Conservation (phyloP, 495 filamentous ascomycete genomes). For the Podospora comata region DNA sequence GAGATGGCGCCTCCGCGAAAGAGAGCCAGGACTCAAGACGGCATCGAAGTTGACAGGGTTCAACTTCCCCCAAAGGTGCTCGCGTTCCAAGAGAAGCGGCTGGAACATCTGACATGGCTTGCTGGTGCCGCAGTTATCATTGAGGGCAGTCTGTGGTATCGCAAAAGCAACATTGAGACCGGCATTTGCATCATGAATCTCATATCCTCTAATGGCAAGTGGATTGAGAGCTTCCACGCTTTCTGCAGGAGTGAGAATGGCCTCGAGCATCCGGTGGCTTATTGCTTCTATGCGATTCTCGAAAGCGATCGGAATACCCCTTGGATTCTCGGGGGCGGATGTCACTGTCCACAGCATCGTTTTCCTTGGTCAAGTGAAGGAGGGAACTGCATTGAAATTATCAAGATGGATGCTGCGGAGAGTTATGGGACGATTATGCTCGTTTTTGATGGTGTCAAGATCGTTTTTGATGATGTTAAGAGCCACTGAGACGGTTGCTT, state of each 20-base stretch:
- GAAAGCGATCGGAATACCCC: too few species aligned
- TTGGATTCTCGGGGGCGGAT: not conserved
- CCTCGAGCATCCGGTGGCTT: not conserved
- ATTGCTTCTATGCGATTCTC: not conserved
- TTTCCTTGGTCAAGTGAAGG: not conserved
- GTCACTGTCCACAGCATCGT: not conserved
- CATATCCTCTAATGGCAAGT: not conserved
- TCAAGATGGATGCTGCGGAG: not conserved
- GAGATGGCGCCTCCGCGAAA: not conserved
- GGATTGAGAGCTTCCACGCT: not conserved
- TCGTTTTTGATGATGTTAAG: too few species aligned
- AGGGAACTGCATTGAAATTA: not conserved
- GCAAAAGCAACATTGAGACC: not conserved
- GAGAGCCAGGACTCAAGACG: not conserved
- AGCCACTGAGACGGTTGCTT: too few species aligned
- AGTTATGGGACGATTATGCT: not conserved
- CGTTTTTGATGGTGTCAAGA: not conserved
- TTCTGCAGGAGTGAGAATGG: not conserved
- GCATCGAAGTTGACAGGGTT: not conserved
- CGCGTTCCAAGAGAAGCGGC: not conserved
- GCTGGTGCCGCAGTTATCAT: not conserved
- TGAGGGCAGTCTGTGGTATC: not conserved
- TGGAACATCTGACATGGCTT: not conserved
- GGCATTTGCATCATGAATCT: not conserved
- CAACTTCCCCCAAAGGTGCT: not conserved